Evolutionary conservation across 129 eudicot genomes (phyloP), one percentile per base, ranked within the genome.

Genomic region (Pittosporum tobira): DNA sequence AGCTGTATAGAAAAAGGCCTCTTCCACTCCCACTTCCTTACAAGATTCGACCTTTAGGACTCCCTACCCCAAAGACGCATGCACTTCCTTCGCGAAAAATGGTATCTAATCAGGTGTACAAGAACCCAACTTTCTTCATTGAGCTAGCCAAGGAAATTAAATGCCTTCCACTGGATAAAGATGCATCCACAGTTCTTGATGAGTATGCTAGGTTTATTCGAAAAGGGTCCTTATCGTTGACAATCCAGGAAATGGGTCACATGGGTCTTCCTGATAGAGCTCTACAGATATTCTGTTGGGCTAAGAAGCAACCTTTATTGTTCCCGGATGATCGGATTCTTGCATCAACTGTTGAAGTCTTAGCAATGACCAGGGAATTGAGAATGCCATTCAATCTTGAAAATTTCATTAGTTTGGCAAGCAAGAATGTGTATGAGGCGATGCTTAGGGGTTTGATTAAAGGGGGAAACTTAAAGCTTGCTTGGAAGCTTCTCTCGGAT

Each of bases 251-350:
- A 47, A 65, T 91, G 59, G 96, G 98, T 7, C 94, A 87, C 65
- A 78, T 87, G 94, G 96, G 82, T 25, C 83, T 81, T 51, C 94
- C 96, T 34, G 85, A 83, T 14, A 69, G 94, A 67, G 96, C 94
- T 47, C 57, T 91, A 50, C 79, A 80, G 58, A 79, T 82, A 37
- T 83, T 80, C 54, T 66, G 78, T 74, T 91, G 94, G 98, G 90
- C 77, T n/a, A 87, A 87, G 48, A 77, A 75, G 53, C 96, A 87
- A 61, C 76, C 96, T 7, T 88, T 77, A 49, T 71, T 90, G 48
- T 90, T 64, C 61, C 95, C 95, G 7, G 97, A 90, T 55, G 95
- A 90, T 31, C 71, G 76, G 14, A 72, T 83, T 71, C 86, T 85
- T 42, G 97, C 95, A 70, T 75, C 97, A 5, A 82, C 94, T 0